Conservation (phyloP, 1,139 yeast species). For the Neolecta irregularis region DNA sequence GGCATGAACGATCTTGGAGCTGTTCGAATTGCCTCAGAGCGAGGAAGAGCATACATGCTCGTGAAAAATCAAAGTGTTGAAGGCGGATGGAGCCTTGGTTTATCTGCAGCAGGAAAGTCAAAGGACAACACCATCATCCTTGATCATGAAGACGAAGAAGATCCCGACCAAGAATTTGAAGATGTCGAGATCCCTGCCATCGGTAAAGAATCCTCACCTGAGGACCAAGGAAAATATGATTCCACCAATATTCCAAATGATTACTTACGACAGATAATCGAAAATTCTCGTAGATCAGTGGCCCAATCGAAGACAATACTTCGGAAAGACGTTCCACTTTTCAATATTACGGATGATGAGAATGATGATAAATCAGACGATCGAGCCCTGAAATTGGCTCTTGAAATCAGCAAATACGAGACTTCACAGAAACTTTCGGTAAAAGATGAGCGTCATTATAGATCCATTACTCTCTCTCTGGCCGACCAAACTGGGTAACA, state of each 20-base stretch:
- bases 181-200: conserved; percentile 27
- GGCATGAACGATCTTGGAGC: conserved; percentile 57
- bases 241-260: conserved; percentile 4
- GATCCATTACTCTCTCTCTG: too few species aligned
- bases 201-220: conserved; percentile 15
- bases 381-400: too few species aligned
- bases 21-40: conserved; percentile 68
- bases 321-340: too few species aligned
- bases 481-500: too few species aligned
- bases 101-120: conserved; percentile 21
- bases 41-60: conserved; percentile 59
- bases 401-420: too few species aligned
- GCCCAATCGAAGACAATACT: too few species aligned
- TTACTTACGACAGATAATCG: conserved; percentile 14
- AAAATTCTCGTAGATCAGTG: conserved; percentile 6
- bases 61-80: conserved; percentile 39
- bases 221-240: conserved; percentile 11
- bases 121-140: conserved; percentile 9
- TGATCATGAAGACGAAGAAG: conserved; percentile 11
- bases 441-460: too few species aligned
- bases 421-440: too few species aligned
- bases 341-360: conserved; percentile 10
- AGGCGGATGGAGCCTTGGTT: conserved; percentile 75
- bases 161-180: conserved; percentile 22
- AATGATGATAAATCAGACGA: too few species aligned